phyloP scores from a whole-genome alignment of 352 stramenopile species.

The Phytophthora nicotianae region DNA sequence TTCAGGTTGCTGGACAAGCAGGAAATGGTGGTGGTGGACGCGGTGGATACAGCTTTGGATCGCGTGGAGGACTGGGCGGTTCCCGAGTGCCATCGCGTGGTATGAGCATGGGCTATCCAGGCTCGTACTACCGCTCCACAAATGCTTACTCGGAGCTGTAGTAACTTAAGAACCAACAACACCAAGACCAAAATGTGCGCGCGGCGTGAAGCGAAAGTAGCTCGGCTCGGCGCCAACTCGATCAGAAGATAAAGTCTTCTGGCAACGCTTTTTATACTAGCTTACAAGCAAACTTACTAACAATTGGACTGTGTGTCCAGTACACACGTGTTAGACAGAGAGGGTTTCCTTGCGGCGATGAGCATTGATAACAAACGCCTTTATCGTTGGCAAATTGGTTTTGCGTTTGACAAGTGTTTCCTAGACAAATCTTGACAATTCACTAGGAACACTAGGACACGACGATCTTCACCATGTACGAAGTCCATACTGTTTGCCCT shows the following conservation, averaged over 20 bases:
- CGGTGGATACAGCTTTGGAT: slow-evolving; percentile 32
- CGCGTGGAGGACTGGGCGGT: slow-evolving; percentile 28
- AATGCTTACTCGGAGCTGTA: slow-evolving; percentile 65
- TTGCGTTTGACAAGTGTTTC: neutral
- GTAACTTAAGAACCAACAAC: slow-evolving; percentile 34
- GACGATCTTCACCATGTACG: slow-evolving; percentile 32
- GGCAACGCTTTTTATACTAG: slow-evolving; percentile 20
- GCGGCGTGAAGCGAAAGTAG: slow-evolving; percentile 30
- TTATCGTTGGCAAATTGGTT: slow-evolving; percentile 11
- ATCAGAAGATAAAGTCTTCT: slow-evolving; percentile 18
- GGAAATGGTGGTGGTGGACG: slow-evolving; percentile 21
- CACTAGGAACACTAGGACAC: slow-evolving; percentile 14
- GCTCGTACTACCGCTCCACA: slow-evolving; percentile 53
- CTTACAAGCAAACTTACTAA: slow-evolving; percentile 13
- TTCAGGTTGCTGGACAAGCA: slow-evolving; percentile 70
- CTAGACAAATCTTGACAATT: too few species aligned
- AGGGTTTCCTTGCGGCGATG: slow-evolving; percentile 13
- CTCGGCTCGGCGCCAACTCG: slow-evolving; percentile 9
- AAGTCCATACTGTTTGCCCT: slow-evolving; percentile 62
- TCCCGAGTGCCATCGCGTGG: slow-evolving; percentile 38
- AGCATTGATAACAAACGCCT: slow-evolving; percentile 9
- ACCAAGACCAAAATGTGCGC: slow-evolving; percentile 19
- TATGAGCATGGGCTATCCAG: slow-evolving; percentile 54
- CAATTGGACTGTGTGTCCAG: slow-evolving; percentile 4
- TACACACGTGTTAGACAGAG: slow-evolving; percentile 17